These are phyloP conservation scores for Diversispora epigaea DNA, from an alignment of 192 early-diverging fungal genomes.

Conservation along the genomic window DNA sequence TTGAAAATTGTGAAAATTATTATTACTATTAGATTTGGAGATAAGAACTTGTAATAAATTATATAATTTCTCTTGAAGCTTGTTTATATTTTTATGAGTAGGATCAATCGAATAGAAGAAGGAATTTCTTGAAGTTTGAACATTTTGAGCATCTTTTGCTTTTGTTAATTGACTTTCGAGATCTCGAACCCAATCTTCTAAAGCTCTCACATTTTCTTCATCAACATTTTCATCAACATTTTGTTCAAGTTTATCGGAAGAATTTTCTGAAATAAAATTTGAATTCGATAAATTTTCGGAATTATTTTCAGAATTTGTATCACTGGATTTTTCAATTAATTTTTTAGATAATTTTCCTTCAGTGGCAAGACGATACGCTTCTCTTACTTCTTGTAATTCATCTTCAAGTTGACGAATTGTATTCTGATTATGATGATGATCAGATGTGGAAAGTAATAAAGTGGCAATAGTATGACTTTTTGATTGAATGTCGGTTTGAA, in stretches of 20 bases:
- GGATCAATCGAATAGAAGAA: not conserved
- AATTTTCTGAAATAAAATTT: not conserved
- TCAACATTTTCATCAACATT: constrained; percentile 20
- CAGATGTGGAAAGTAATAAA: not conserved
- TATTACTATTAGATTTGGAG: not conserved
- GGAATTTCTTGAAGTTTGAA: constrained; percentile 5
- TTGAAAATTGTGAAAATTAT: not conserved
- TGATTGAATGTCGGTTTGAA: not conserved
- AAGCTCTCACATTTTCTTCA: constrained; percentile 1
- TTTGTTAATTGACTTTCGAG: constrained; percentile 25
- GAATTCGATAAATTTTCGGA: not conserved
- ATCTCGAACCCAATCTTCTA: constrained; percentile 12
- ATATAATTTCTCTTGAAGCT: constrained; percentile 1
- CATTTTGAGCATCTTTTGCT: constrained; percentile 10
- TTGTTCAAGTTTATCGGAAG: constrained; percentile 22
- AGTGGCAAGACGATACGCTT: not conserved
- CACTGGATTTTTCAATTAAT: not conserved
- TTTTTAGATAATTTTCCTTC: not conserved
- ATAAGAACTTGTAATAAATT: constrained; percentile 15
- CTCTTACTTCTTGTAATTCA: constrained; percentile 21
- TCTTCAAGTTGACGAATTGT: constrained; percentile 21
- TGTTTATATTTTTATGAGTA: constrained; percentile 10
- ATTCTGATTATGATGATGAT: not conserved
- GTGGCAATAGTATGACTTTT: constrained; percentile 7
- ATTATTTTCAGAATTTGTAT: not conserved